These are phyloP conservation scores for Lagerstroemia speciosa DNA, from an alignment of 345 rosid genomes.

Conservation along the genomic window DNA sequence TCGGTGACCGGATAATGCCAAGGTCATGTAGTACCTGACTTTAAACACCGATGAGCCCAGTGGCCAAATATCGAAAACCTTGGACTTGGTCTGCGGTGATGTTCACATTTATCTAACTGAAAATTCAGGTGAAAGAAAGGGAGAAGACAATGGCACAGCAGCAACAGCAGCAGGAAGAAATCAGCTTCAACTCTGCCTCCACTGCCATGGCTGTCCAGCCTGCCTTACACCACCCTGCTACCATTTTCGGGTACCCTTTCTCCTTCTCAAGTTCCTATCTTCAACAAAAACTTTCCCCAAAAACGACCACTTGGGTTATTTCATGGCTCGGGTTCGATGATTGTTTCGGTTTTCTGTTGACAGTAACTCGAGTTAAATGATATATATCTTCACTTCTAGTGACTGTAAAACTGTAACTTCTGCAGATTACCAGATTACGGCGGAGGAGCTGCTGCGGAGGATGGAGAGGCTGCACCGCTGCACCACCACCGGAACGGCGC, in stretches of 20 bases:
- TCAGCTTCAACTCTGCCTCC: slow-evolving; percentile 28
- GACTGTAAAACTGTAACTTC: background rate
- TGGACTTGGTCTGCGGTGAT: background rate
- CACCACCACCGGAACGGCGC: slow-evolving; percentile 18
- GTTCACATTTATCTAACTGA: background rate
- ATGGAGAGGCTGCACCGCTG: slow-evolving; percentile 10
- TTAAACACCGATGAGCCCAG: no score
- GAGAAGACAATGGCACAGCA: slow-evolving; percentile 44
- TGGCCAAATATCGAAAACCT: background rate
- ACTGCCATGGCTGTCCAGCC: slow-evolving; percentile 14
- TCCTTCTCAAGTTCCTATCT: no score
- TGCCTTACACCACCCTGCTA: slow-evolving; percentile 25
- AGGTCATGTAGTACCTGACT: no score
- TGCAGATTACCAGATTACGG: background rate
- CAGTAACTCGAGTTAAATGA: no score
- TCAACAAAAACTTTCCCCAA: no score
- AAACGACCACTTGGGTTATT: no score
- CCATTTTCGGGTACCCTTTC: slow-evolving; percentile 34
- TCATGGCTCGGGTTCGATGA: background rate
- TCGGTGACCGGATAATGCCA: no score
- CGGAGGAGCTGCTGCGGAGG: slow-evolving; percentile 12
- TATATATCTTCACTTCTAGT: background rate
- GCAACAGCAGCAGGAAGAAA: slow-evolving; percentile 21
- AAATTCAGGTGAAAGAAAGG: slow-evolving; percentile 58
- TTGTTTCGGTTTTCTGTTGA: no score